A percentile compares a stretch with the other conserved stretches of the same genome.
Conservation (phyloP, 176 grass and related monocot genomes). For the maize (Zea mays) region Zm-B73-REFERENCE-NAM-5.0 NC_050102.1:5260001-5260500, state of each 20-base stretch:
- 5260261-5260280: not conserved
- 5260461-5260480: too few species aligned
- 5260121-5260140: not conserved
- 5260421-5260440: not conserved
- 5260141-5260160: not conserved
- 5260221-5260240: conserved; percentile 43
- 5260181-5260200: not conserved
- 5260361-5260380: not conserved
- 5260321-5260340: not conserved
- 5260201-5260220: conserved; percentile 12
- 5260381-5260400: conserved; percentile 21
- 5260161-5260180: not conserved
- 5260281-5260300: conserved; percentile 32
- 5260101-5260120: not conserved
- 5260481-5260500: too few species aligned
- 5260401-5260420: too few species aligned
- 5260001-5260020: too few species aligned
- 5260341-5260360: not conserved
- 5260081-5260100: not conserved
- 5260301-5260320: conserved; percentile 28
- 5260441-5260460: too few species aligned
- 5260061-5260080: not conserved
- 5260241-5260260: not conserved
- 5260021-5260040: not conserved
- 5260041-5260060: not conserved